Conservation (phyloP, 306 rosid species). For the Dryas octopetala region DNA sequence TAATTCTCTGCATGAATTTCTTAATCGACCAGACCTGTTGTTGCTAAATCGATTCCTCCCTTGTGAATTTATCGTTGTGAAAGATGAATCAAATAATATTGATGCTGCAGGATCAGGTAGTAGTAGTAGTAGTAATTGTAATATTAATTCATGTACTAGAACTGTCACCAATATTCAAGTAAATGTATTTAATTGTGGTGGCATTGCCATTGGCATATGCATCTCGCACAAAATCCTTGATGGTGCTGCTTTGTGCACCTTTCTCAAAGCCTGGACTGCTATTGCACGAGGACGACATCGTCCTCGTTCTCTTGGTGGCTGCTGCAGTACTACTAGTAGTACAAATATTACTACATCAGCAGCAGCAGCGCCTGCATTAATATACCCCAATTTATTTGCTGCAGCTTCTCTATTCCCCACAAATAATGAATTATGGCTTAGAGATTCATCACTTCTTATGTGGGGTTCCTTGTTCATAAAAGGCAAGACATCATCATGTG, state of each 20-base stretch:
- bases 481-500: slow-evolving; percentile 16
- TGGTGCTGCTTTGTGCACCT: slow-evolving; percentile 37
- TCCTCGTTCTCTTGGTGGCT: background rate
- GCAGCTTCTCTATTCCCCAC: slow-evolving; percentile 22
- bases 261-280: slow-evolving; percentile 38
- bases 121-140: too few species aligned
- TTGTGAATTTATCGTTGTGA: background rate
- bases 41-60: slow-evolving; percentile 29
- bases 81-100: background rate
- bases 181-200: slow-evolving; percentile 39
- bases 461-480: slow-evolving; percentile 27
- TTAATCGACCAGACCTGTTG: slow-evolving; percentile 26
- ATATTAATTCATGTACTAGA: too few species aligned
- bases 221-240: slow-evolving; percentile 42
- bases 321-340: too few species aligned
- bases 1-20: slow-evolving; percentile 21
- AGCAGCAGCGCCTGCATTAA: background rate
- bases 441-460: slow-evolving; percentile 23
- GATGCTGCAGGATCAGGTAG: too few species aligned
- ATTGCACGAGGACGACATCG: background rate
- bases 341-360: too few species aligned
- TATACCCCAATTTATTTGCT: slow-evolving; percentile 5
- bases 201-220: slow-evolving; percentile 36
- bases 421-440: slow-evolving; percentile 22
- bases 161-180: slow-evolving; percentile 28